phyloP scores from a whole-genome alignment of 192 early-diverging fungal genomes.

The Diversispora epigaea region DNA sequence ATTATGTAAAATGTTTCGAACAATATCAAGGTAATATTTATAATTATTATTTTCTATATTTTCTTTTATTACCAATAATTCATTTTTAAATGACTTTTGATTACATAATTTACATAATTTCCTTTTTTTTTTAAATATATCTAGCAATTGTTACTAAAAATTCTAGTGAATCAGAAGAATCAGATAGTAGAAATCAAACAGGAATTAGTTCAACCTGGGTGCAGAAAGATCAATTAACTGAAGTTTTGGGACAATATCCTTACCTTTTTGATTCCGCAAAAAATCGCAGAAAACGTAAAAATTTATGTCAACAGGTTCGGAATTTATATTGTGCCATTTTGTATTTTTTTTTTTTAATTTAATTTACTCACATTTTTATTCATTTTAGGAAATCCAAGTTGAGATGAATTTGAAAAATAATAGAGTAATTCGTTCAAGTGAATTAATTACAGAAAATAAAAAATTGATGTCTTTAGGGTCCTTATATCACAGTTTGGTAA shows the following conservation, averaged over 20 bases:
- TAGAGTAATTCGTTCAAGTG: slow-evolving; percentile 69
- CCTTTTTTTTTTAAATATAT: background rate
- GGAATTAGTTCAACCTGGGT: slow-evolving; percentile 48
- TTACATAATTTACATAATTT: background rate
- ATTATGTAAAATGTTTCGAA: slow-evolving; percentile 68
- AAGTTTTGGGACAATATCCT: slow-evolving; percentile 45
- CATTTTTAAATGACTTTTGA: slow-evolving; percentile 12
- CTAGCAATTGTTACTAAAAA: slow-evolving; percentile 33
- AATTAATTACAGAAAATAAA: slow-evolving; percentile 84
- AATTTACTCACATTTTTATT: background rate
- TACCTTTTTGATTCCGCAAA: slow-evolving; percentile 39
- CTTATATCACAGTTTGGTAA: slow-evolving; percentile 82
- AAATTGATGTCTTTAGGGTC: slow-evolving; percentile 70
- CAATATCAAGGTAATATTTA: slow-evolving; percentile 47
- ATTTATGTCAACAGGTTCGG: slow-evolving; percentile 16
- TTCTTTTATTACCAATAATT: slow-evolving; percentile 1
- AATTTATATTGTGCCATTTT: background rate
- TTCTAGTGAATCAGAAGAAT: background rate
- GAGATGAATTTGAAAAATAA: slow-evolving; percentile 80
- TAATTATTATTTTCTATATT: slow-evolving; percentile 8
- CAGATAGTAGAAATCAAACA: slow-evolving; percentile 33
- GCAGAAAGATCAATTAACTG: slow-evolving; percentile 47
- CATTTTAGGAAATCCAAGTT: slow-evolving; percentile 65
- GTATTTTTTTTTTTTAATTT: background rate
- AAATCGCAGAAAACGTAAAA: slow-evolving; percentile 4